Evolutionary conservation across 129 eudicot genomes (phyloP).

Genomic region (Centaurea solstitialis): DNA sequence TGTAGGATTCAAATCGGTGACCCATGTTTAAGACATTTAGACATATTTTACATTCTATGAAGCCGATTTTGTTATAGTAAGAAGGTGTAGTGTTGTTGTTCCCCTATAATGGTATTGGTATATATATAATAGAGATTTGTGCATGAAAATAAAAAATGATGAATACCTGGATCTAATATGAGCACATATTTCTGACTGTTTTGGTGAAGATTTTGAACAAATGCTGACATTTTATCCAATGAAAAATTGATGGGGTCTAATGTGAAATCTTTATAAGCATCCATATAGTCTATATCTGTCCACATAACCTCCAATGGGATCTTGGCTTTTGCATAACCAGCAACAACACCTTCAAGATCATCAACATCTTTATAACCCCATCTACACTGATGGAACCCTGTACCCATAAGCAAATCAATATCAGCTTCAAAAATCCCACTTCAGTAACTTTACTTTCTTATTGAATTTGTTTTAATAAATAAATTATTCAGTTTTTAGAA

Average conservation of each 20-base stretch:
- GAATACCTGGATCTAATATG: slow-evolving; percentile 82
- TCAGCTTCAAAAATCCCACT: too few relatives aligned
- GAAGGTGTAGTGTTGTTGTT: too few relatives aligned
- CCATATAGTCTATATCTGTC: slow-evolving; percentile 96
- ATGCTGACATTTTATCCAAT: slow-evolving; percentile 44
- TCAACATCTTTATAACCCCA: slow-evolving; percentile 61
- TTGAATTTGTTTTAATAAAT: too few relatives aligned
- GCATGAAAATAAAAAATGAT: background rate
- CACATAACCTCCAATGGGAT: slow-evolving; percentile 93
- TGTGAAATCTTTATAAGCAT: slow-evolving; percentile 85
- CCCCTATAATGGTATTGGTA: background rate
- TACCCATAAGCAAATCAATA: background rate
- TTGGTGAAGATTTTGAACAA: slow-evolving; percentile 59
- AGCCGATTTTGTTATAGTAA: background rate
- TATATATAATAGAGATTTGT: too few relatives aligned
- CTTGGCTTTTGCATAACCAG: slow-evolving; percentile 58
- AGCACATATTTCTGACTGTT: slow-evolving; percentile 75
- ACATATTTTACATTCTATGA: background rate
- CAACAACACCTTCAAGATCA: slow-evolving; percentile 70
- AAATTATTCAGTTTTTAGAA: too few relatives aligned
- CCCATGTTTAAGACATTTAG: too few relatives aligned
- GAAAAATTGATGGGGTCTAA: slow-evolving; percentile 82
- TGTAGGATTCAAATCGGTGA: too few relatives aligned
- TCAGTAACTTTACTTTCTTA: too few relatives aligned
- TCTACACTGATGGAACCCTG: slow-evolving; percentile 93